Base-by-base conservation (phyloP, 2,329 filamentous ascomycete species). In the Aspergillus sclerotialis region DNA sequence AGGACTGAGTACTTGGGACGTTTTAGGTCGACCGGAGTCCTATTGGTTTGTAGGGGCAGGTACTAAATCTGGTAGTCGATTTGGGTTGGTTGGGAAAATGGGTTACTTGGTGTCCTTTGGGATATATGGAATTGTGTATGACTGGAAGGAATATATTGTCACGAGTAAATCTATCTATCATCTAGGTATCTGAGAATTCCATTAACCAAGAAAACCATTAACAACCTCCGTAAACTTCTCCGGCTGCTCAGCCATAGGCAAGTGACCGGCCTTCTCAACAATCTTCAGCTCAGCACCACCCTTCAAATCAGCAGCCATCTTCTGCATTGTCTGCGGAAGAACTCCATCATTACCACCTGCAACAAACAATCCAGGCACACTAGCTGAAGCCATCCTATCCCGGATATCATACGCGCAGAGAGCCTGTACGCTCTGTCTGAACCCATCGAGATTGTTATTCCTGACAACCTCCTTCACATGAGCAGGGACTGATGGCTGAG, bases 241-340 rank as follows among this genome's bases (percentile, higher is more conserved):
- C 0, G 84, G 80, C 45, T 77, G 74, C 62, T 93, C 87, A 30
- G 79, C 79, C 84, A 93, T 93, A 0, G 87, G 87, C 50, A 94
- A 61, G 65, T 94, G 87, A 0, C 87, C 87, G 0, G 85, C 78
- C 7, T 72, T 65, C 0, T 83, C 75, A 7, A 93, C 74, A 37
- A 83, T 60, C 54, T 72, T 76, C 44, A 88, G 70, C 38, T 76
- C 70, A 0, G 72, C 73, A 0, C 73, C 75, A 0, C 59, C 55
- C 7, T 81, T 80, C 27, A 86, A 56, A 12, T 65, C 55, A 0
- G 61, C 69, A 35, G 71, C 76, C 72, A 89, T 86, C 10, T 78
- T 78, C 35, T 81, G 78, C 85, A 94, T 93, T 4, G 81, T 82
- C 64, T 80, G 79, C 0, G 84, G 84, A 34, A 94, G 53, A 1